A percentile compares a stretch with the other conserved stretches of the same genome.
phyloP scores from a whole-genome alignment of 768 basidiomycete genomes.

The Lactarius akahatsu region DNA sequence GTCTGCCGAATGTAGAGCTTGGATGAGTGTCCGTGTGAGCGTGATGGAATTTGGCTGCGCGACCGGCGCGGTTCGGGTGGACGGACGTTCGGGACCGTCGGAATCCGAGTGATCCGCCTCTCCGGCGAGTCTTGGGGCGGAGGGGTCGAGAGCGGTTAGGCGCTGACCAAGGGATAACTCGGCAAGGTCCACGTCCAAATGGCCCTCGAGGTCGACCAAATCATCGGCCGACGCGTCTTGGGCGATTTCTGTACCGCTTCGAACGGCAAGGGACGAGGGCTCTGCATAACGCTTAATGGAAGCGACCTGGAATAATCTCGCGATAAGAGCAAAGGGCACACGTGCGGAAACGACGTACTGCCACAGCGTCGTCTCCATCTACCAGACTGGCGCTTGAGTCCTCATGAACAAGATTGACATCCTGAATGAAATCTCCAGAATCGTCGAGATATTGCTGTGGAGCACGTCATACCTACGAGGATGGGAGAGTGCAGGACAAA shows the following conservation, averaged over 20 bases:
- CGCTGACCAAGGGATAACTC: conserved; percentile 92
- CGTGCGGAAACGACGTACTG: conserved; percentile 2
- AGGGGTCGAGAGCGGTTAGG: conserved; percentile 67
- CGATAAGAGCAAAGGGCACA: background rate
- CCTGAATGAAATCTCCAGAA: conserved; percentile 51
- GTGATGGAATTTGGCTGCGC: conserved; percentile 68
- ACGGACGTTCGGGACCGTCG: conserved; percentile 44
- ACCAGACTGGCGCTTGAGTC: conserved; percentile 37
- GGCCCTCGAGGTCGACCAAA: conserved; percentile 57
- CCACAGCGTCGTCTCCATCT: conserved; percentile 26
- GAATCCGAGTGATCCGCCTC: conserved; percentile 44
- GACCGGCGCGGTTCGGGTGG: conserved; percentile 32
- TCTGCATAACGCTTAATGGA: conserved; percentile 70
- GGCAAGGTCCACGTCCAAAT: conserved; percentile 79
- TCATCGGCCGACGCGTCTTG: conserved; percentile 56
- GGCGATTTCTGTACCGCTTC: conserved; percentile 65
- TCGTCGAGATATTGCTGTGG: conserved; percentile 55
- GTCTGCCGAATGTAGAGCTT: conserved; percentile 95
- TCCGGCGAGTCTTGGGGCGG: conserved; percentile 39
- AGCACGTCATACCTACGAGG: conserved; percentile 12
- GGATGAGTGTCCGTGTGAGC: conserved; percentile 89
- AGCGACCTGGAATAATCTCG: conserved; percentile 37
- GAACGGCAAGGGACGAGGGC: conserved; percentile 55
- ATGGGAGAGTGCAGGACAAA: conserved; percentile 3
- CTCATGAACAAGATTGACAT: conserved; percentile 43